Percentiles rank a stretch among this genome's conserved stretches.
Evolutionary conservation across 495 filamentous ascomycete genomes (phyloP).

Genomic region (Hypoxylon rickii): DNA sequence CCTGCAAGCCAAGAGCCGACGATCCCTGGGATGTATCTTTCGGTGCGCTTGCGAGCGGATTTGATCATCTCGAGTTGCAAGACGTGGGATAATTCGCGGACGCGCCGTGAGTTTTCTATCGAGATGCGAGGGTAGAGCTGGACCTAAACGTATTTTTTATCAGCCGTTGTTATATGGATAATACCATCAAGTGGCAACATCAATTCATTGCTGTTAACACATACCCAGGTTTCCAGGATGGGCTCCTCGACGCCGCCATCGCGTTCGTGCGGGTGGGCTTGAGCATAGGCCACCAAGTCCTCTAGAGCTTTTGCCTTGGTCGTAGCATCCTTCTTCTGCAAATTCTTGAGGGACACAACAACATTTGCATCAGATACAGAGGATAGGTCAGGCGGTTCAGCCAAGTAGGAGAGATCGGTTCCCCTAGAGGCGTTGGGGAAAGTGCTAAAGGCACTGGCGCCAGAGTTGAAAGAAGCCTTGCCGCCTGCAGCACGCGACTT

Average conservation of each 20-base stretch:
- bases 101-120: slow-evolving; percentile 84
- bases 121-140: slow-evolving; percentile 84
- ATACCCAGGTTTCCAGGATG: slow-evolving; percentile 84
- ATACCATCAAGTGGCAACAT: slow-evolving; percentile 2
- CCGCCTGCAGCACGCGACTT: slow-evolving; percentile 35
- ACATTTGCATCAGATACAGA: slow-evolving; percentile 76
- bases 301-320: slow-evolving; percentile 94
- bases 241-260: slow-evolving; percentile 69
- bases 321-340: slow-evolving; percentile 88
- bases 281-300: slow-evolving; percentile 72
- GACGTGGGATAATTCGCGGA: slow-evolving; percentile 80
- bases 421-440: slow-evolving; percentile 50
- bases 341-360: slow-evolving; percentile 86
- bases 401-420: slow-evolving; percentile 73
- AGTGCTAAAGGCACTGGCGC: slow-evolving; percentile 48
- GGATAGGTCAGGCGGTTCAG: slow-evolving; percentile 82
- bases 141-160: slow-evolving; percentile 59
- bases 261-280: slow-evolving; percentile 47
- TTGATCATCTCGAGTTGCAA: slow-evolving; percentile 74
- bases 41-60: slow-evolving; percentile 77
- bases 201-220: slow-evolving; percentile 37
- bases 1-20: slow-evolving; percentile 89
- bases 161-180: slow-evolving; percentile 20
- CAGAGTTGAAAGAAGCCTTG: slow-evolving; percentile 36
- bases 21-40: slow-evolving; percentile 72